A percentile compares a stretch with the other conserved stretches of the same genome.
Conservation (phyloP, 2,329 filamentous ascomycete genomes). For the Aspergillus ustus region DNA sequence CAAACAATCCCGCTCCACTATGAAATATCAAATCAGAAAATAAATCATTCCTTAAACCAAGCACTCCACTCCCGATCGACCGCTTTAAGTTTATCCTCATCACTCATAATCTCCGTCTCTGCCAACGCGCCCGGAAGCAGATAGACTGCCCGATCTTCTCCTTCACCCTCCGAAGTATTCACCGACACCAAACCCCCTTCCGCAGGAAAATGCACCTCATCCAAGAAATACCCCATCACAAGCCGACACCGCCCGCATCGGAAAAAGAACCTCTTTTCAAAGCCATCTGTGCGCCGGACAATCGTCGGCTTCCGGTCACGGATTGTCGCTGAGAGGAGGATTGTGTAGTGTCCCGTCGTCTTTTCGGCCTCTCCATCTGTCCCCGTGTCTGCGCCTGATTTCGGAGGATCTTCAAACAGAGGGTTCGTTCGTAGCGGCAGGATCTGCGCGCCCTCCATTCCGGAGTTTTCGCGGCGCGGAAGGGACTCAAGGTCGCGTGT, state of each 20-base stretch:
- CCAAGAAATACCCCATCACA: conserved; percentile 66
- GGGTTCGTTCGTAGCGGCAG: conserved; percentile 53
- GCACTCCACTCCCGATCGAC: conserved; percentile 42
- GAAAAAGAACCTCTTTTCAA: conserved; percentile 67
- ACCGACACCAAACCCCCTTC: conserved; percentile 9
- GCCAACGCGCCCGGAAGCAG: conserved; percentile 64
- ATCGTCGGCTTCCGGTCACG: conserved; percentile 56
- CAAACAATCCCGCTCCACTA: not conserved
- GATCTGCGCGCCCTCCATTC: conserved; percentile 61
- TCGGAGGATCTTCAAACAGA: not conserved
- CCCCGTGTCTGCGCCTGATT: conserved; percentile 16
- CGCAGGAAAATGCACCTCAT: conserved; percentile 52
- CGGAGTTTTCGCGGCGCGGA: conserved; percentile 56
- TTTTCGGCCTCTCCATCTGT: conserved; percentile 27
- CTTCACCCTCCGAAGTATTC: conserved; percentile 35
- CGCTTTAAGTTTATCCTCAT: conserved; percentile 37
- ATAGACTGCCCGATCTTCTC: conserved; percentile 55
- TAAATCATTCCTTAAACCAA: conserved; percentile 26
- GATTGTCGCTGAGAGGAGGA: conserved; percentile 55
- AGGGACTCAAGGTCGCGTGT: conserved; percentile 58
- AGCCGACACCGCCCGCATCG: conserved; percentile 66
- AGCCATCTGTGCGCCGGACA: conserved; percentile 64
- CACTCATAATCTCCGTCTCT: conserved; percentile 60
- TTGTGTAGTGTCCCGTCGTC: conserved; percentile 48
- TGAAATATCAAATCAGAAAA: not conserved